Conservation (phyloP, 352 stramenopile species). For the Phytopythium montanum region DNA sequence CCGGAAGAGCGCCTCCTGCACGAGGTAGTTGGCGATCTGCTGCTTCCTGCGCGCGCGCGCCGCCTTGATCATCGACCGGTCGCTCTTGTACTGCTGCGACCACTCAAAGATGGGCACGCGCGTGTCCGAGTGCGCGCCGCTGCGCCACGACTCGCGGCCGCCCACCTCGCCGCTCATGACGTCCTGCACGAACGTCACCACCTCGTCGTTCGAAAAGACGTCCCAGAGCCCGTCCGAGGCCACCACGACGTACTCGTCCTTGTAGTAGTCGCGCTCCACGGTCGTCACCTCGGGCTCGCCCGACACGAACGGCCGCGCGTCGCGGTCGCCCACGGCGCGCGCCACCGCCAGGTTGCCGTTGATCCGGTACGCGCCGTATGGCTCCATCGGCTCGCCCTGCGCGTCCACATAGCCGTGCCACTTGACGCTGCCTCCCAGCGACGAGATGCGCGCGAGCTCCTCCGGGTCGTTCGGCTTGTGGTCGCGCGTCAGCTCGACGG, state of each 20-base stretch:
- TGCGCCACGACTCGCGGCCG: slow-evolving; percentile 76
- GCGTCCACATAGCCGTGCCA: slow-evolving; percentile 89
- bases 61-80: slow-evolving; percentile 89
- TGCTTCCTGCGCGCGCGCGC: slow-evolving; percentile 82
- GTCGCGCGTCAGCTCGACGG: slow-evolving; percentile 74
- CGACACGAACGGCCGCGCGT: slow-evolving; percentile 83
- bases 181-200: slow-evolving; percentile 90
- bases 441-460: slow-evolving; percentile 73
- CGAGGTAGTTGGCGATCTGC: slow-evolving; percentile 91
- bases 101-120: slow-evolving; percentile 87
- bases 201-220: slow-evolving; percentile 90
- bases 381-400: slow-evolving; percentile 81
- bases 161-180: slow-evolving; percentile 83
- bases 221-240: slow-evolving; percentile 94
- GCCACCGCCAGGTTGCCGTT: slow-evolving; percentile 92
- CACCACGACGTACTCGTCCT: slow-evolving; percentile 92
- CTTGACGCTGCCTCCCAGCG: slow-evolving; percentile 79
- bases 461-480: slow-evolving; percentile 89
- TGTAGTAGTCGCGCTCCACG: slow-evolving; percentile 70
- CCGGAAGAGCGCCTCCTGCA: slow-evolving; percentile 88
- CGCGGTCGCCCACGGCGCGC: slow-evolving; percentile 87
- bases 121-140: slow-evolving; percentile 74
- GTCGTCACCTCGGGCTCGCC: slow-evolving; percentile 78
- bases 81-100: slow-evolving; percentile 88
- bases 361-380: slow-evolving; percentile 89